A percentile compares a stretch with the other conserved stretches of the same genome.
These are phyloP conservation scores for Cercospora sp. DNA, from an alignment of 2,329 filamentous ascomycete species.

Conservation along the genomic window DNA sequence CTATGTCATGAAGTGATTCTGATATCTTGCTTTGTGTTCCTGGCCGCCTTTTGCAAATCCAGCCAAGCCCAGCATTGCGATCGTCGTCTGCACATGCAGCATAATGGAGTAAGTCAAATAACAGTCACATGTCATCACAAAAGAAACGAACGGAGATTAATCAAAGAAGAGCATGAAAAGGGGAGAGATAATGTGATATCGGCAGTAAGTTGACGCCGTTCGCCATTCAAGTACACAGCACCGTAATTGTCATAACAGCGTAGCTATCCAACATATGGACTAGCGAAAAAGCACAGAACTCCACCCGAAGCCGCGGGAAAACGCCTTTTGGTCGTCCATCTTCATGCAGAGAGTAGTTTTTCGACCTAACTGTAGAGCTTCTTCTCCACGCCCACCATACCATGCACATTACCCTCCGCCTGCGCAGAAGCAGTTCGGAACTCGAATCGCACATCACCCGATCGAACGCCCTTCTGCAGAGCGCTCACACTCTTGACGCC, in stretches of 20 bases:
- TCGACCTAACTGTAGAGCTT: slow-evolving; percentile 69
- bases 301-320: not conserved
- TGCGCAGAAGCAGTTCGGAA: slow-evolving; percentile 90
- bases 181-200: not conserved
- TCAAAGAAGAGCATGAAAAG: not conserved
- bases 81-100: not conserved
- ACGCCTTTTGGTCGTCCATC: slow-evolving; percentile 6
- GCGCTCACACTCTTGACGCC: slow-evolving; percentile 77
- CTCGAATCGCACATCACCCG: slow-evolving; percentile 84
- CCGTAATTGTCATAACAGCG: not conserved
- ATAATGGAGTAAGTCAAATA: not conserved
- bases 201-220: not conserved
- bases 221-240: not conserved
- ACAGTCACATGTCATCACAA: not conserved
- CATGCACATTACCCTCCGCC: slow-evolving; percentile 93
- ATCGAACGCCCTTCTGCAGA: slow-evolving; percentile 72
- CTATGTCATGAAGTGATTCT: not conserved
- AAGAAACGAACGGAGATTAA: not conserved
- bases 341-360: not conserved
- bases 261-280: not conserved
- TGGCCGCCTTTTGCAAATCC: not conserved
- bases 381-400: slow-evolving; percentile 98
- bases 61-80: not conserved
- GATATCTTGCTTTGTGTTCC: not conserved
- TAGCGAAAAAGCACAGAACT: not conserved